A percentile compares a stretch with the other conserved stretches of the same genome.
Evolutionary conservation across 208 protist genomes (phyloP).

Genomic region (Leishmania major): DNA sequence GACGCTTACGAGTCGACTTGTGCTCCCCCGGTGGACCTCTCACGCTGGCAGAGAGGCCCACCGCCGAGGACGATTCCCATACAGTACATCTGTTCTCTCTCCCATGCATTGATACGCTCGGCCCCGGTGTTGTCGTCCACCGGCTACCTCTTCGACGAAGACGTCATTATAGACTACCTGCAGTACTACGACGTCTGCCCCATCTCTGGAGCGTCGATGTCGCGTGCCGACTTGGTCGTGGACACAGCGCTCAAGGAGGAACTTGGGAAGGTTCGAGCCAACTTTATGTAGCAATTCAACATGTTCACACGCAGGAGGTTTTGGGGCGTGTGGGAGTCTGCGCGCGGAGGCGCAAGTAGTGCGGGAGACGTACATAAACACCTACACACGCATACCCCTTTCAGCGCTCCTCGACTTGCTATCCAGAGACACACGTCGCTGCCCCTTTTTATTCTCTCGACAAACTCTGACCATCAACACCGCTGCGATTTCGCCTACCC

Average conservation of each 20-base stretch:
- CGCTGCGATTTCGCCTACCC: background rate
- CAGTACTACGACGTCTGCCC: constrained; percentile 36
- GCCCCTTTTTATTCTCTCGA: background rate
- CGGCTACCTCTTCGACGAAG: constrained; percentile 51
- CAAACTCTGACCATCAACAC: background rate
- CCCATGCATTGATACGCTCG: constrained; percentile 37
- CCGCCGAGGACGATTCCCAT: constrained; percentile 34
- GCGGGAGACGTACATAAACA: background rate
- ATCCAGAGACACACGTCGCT: background rate
- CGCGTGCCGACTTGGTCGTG: constrained; percentile 37
- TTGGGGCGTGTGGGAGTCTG: background rate
- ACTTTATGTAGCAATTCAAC: constrained; percentile 34
- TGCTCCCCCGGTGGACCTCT: constrained; percentile 18
- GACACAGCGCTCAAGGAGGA: constrained; percentile 44
- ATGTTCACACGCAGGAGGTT: background rate
- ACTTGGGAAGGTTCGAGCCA: constrained; percentile 35
- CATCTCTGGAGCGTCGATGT: constrained; percentile 44
- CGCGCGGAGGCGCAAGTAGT: background rate
- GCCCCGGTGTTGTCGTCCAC: constrained; percentile 46
- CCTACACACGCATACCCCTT: background rate
- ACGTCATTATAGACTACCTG: constrained; percentile 46
- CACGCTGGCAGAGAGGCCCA: constrained; percentile 36
- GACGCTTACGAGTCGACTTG: background rate
- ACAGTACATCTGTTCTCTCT: constrained; percentile 54
- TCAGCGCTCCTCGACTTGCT: background rate